Base-by-base conservation (phyloP, 2,329 filamentous ascomycete genomes). In the Colletotrichum sidae region DNA sequence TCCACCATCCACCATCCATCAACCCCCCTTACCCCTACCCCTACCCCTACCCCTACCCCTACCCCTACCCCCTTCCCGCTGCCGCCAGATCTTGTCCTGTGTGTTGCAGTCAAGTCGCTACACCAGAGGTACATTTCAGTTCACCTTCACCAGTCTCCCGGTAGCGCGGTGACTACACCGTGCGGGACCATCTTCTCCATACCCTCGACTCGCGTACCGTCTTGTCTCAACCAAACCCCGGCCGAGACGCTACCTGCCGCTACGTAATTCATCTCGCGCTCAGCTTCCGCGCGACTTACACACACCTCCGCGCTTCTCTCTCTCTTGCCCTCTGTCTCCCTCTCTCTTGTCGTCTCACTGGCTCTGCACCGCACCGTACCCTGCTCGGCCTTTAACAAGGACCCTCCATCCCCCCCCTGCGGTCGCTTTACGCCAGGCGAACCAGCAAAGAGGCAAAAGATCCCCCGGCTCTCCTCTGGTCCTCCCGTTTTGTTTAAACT, bases 221-320 rank as follows among this genome's bases (percentile, higher is more conserved):
- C 52, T 60, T 62, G 64, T 67, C 64, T 67, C 64, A 59, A 52
- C 60, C 64, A 63, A 25, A 53, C 64, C 63, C 64, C 60, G 60
- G 60, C 59, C 64, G 64, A 67, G 64, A 67, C 64, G 64, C 62
- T 65, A 65, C 62, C 62, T 65, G 42, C 62, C 60, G 60, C 64
- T 67, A 67, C 65, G 65, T 67, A 67, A 67, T 67, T 51, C 55
- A 67, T 65, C 61, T 67, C 55, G 55, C 55, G 61, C 65, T 60
- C 55, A 65, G 55, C 60, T 65, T 67, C 56, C 55, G 65, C 55
- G 60, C 56, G 60, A 65, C 61, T 63, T 59, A 58, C 56, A 65
- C 60, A 58, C 55, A 58, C 55, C 15, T 42, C 42, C 49, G 35
- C 47, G 37, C 49, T 33, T 41, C 54, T 25, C 42, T 46, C 44